These are phyloP conservation scores for Penicillium pancosmium DNA, from an alignment of 495 filamentous ascomycete species.

Conservation along the genomic window DNA sequence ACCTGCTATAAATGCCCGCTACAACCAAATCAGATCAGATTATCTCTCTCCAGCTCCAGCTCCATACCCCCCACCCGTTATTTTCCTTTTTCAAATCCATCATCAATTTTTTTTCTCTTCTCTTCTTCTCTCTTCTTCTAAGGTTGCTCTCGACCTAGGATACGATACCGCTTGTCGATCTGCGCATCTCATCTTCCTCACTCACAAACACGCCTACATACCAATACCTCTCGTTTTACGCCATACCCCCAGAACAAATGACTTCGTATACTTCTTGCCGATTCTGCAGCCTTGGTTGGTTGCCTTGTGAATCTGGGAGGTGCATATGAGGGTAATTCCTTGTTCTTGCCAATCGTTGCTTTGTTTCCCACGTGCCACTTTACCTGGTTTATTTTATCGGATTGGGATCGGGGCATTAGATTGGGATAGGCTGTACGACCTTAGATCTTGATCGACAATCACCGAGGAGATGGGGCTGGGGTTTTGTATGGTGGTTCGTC, in stretches of 20 bases:
- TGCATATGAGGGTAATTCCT: too few species aligned
- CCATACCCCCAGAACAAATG: neutral
- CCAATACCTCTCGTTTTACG: neutral
- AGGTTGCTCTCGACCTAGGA: neutral
- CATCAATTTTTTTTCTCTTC: neutral
- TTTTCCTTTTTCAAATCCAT: too few species aligned
- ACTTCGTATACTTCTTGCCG: neutral
- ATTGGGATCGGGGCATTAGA: neutral
- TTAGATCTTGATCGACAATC: too few species aligned
- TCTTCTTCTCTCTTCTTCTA: neutral
- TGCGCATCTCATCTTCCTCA: neutral
- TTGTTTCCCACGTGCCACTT: neutral
- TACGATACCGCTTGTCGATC: neutral
- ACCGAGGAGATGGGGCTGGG: too few species aligned
- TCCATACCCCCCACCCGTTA: neutral
- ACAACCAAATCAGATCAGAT: too few species aligned
- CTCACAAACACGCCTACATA: neutral
- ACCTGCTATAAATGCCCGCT: too few species aligned
- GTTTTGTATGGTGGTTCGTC: too few species aligned
- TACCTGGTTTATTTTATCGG: neutral
- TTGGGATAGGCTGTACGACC: too few species aligned
- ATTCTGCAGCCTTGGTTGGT: too few species aligned
- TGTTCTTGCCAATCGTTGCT: conserved; percentile 4
- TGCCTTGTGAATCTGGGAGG: too few species aligned
- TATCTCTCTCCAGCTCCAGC: neutral